phyloP scores from a whole-genome alignment of 73 alveolate genomes.

The Tetrahymena thermophila region DNA sequence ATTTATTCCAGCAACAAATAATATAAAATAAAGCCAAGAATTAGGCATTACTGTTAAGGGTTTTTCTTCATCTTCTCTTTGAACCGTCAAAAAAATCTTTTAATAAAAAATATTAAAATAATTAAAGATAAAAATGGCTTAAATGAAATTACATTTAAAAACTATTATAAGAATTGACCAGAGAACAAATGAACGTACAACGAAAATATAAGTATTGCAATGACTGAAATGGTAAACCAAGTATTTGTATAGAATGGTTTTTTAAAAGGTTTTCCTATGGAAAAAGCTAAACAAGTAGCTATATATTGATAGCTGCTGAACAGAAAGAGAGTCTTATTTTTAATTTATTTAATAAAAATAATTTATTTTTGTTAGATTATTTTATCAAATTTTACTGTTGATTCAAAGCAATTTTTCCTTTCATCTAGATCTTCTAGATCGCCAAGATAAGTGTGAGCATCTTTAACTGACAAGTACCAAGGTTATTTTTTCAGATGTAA shows the following conservation, averaged over 20 bases:
- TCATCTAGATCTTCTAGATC: neutral
- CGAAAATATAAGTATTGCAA: neutral
- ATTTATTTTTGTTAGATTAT: neutral
- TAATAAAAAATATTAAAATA: neutral
- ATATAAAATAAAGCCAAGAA: neutral
- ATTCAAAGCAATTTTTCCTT: neutral
- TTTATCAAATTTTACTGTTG: neutral
- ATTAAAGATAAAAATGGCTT: neutral
- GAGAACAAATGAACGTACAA: neutral
- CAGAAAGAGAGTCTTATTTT: constrained; percentile 56
- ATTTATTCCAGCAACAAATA: neutral
- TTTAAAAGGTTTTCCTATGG: constrained; percentile 87
- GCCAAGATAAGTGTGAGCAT: neutral
- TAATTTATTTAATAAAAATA: constrained; percentile 9
- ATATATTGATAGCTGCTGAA: constrained; percentile 67
- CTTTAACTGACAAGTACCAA: neutral
- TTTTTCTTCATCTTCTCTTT: neutral
- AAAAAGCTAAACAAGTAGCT: constrained; percentile 61
- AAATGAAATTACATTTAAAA: neutral
- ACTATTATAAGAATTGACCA: neutral
- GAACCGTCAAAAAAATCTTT: neutral
- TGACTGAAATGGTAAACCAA: constrained; percentile 36
- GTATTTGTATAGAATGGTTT: constrained; percentile 75
- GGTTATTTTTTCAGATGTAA: neutral
- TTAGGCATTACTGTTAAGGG: neutral